Percentiles rank a stretch among this genome's conserved stretches.
Evolutionary conservation across 2,329 filamentous ascomycete species (phyloP).

Genomic region (Fusarium subglutinans): DNA sequence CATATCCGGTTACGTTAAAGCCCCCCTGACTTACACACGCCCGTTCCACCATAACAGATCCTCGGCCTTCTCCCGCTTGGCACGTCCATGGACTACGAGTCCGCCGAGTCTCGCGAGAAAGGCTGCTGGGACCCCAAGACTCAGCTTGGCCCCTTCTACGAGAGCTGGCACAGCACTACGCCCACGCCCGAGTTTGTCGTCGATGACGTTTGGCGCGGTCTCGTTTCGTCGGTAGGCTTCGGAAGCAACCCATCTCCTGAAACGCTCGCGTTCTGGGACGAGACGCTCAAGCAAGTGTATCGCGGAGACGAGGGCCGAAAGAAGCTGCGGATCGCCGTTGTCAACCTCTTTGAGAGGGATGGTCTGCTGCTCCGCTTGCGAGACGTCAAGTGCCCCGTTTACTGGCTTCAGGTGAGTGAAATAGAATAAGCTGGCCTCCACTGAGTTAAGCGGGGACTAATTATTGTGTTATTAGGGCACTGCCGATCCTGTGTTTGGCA

Average conservation of each 20-base stretch:
- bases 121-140: constrained; percentile 61
- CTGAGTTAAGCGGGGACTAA: constrained; percentile 2
- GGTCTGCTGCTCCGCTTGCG: constrained; percentile 56
- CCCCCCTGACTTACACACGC: constrained; percentile 11
- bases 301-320: constrained; percentile 59
- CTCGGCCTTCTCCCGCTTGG: constrained; percentile 59
- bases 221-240: constrained; percentile 58
- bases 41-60: constrained; percentile 47
- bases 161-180: constrained; percentile 51
- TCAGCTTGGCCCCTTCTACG: constrained; percentile 53
- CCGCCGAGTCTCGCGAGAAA: constrained; percentile 53
- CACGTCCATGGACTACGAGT: constrained; percentile 64
- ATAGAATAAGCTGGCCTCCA: neutral
- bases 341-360: constrained; percentile 58
- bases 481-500: constrained; percentile 55
- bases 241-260: constrained; percentile 51
- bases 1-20: constrained; percentile 1
- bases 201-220: constrained; percentile 56
- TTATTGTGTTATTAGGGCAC: constrained; percentile 50
- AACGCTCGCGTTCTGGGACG: constrained; percentile 56
- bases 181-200: constrained; percentile 59
- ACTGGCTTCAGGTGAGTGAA: constrained; percentile 59
- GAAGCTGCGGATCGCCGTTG: constrained; percentile 57
- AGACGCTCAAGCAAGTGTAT: constrained; percentile 57
- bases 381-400: constrained; percentile 61